Evolutionary conservation across 345 rosid species (phyloP).

Genomic region (Hypericum androsaemum): DNA sequence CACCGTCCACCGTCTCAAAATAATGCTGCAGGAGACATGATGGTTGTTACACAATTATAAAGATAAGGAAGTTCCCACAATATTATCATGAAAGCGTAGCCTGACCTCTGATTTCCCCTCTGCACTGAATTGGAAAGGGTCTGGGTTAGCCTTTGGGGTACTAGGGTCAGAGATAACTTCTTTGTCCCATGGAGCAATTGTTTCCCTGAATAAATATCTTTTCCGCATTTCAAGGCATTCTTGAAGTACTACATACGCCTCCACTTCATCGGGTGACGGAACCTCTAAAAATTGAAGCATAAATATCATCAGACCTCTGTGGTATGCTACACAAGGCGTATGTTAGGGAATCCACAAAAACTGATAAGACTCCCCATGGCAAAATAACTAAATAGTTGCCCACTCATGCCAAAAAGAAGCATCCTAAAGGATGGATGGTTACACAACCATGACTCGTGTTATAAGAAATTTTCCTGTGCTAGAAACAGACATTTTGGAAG

Average conservation of each 20-base stretch:
- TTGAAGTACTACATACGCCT: slow-evolving; percentile 66
- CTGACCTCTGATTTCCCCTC: slow-evolving; percentile 79
- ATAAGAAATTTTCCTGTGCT: too few species aligned
- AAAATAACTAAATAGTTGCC: too few species aligned
- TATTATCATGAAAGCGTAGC: slow-evolving; percentile 1
- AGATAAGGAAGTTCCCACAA: background rate
- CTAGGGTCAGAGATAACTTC: slow-evolving; percentile 93
- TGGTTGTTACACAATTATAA: slow-evolving; percentile 7
- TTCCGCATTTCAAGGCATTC: slow-evolving; percentile 91
- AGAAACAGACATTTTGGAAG: too few species aligned
- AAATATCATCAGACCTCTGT: background rate
- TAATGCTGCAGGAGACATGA: slow-evolving; percentile 48
- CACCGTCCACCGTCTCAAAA: slow-evolving; percentile 95
- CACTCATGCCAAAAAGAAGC: too few species aligned
- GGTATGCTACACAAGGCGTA: too few species aligned
- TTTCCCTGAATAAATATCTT: slow-evolving; percentile 69
- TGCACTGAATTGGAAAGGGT: slow-evolving; percentile 65
- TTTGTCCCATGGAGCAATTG: slow-evolving; percentile 92
- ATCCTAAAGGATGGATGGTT: too few species aligned
- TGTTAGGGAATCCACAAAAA: too few species aligned
- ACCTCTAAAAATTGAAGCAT: slow-evolving; percentile 38
- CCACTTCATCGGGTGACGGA: slow-evolving; percentile 80
- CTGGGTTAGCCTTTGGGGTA: slow-evolving; percentile 90
- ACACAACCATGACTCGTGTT: too few species aligned
- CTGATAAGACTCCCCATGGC: too few species aligned